Evolutionary conservation across 2,329 filamentous ascomycete genomes (phyloP), one percentile per base, ranked within the genome.

Genomic region (Chaetoscypha palmicola): DNA sequence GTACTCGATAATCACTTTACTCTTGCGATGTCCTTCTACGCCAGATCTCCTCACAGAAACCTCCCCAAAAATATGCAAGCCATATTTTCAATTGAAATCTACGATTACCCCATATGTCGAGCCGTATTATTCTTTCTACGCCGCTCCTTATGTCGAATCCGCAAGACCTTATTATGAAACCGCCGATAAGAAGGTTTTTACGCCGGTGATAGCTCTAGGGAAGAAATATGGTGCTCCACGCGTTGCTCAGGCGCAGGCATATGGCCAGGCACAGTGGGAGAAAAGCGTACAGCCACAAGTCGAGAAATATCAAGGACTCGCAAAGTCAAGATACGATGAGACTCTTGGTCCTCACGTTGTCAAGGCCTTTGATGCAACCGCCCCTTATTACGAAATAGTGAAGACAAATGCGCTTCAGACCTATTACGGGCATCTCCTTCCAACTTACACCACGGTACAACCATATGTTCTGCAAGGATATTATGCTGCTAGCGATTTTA

Each of bases 51-150:
- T 92, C 58, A 76, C 78, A 56, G 77, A 83, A 20, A 67, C 73
- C 22, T 86, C 87, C 1, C 86, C 90, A 1, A 74, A 69, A 51
- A 76, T 97, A 49, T 98, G 92, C 75, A 82, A 82, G 59, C 82
- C 86, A 8, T 96, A 96, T 73, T 74, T 83, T 68, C 66, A 79
- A 67, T 56, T 79, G 69, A 69, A 81, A 72, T 66, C 73, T 16
- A 59, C 68, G 45, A 69, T 90, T 47, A 67, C 78, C 20, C 92
- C 92, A 3, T 83, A 91, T 63, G 59, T 94, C 23, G 73, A 82
- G 56, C 91, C 90, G 2, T 94, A 94, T 66, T 97, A 96, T 65
- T 70, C 91, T 54, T 65, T 77, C 46, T 94, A 96, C 59, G 83
- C 86, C 19, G 84, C 83, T 4, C 86, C 88, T 2, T 92, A 96